phyloP scores from a whole-genome alignment of 108 stramenopile species.

The Cyclotella atomus region DNA sequence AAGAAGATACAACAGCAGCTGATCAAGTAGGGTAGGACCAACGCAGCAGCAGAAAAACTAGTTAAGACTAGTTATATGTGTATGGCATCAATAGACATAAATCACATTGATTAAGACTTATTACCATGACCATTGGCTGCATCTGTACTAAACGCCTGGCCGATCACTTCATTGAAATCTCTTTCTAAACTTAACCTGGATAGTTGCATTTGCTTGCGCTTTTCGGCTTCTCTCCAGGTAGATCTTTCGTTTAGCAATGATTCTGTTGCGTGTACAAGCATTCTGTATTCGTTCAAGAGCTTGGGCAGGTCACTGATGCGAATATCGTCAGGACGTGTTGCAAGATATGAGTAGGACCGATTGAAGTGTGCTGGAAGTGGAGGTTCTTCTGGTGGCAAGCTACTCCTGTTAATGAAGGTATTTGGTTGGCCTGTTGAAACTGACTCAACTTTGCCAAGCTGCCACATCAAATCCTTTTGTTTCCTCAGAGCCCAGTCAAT shows the following conservation, averaged over 20 bases:
- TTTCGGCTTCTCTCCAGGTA: slow-evolving; percentile 36
- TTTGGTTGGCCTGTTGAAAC: neutral
- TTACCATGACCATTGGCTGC: neutral
- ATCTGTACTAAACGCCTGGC: neutral
- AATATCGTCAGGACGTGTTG: slow-evolving; percentile 68
- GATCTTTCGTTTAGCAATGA: slow-evolving; percentile 63
- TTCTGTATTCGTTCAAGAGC: slow-evolving; percentile 76
- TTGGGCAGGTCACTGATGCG: slow-evolving; percentile 68
- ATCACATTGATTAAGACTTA: neutral
- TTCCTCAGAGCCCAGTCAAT: slow-evolving; percentile 70
- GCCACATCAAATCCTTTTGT: slow-evolving; percentile 39
- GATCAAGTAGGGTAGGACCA: neutral
- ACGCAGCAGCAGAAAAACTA: neutral
- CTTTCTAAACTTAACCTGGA: slow-evolving; percentile 34
- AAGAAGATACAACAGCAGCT: slow-evolving; percentile 16
- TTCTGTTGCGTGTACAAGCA: slow-evolving; percentile 77
- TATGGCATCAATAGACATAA: neutral
- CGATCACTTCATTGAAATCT: slow-evolving; percentile 30
- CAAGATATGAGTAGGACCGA: slow-evolving; percentile 72
- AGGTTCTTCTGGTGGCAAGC: slow-evolving; percentile 25
- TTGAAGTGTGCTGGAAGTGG: slow-evolving; percentile 56
- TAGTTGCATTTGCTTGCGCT: slow-evolving; percentile 14
- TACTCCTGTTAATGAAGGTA: neutral
- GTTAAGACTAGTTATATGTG: too few relatives aligned
- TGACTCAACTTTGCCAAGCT: slow-evolving; percentile 28